Base-by-base conservation (phyloP, 1,284 basidiomycete species). In the Fomitiporia mediterranea region DNA sequence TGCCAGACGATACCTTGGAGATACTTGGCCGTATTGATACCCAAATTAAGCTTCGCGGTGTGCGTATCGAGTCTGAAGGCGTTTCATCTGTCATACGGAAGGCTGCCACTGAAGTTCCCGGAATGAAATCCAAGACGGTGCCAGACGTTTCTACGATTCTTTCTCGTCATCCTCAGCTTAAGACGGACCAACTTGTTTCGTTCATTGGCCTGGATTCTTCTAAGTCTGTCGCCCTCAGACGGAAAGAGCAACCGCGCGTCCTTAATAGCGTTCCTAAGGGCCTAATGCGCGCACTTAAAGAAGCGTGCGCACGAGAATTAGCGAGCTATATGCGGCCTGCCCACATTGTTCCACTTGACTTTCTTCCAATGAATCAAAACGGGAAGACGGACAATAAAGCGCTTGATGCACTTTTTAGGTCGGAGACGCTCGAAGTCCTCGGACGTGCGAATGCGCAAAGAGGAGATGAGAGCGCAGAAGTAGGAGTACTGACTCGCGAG, bases 1-100 rank as follows among this genome's bases (percentile, higher is more conserved):
- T 79, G 69, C 76, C 77, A 0, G 77, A 82, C 58, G 70, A 68
- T n/a, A 74, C 75, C 4, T 62, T 82, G 21, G 75, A 80, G 60
- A 80, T 81, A 51, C 66, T 79, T 27, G 80, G 80, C n/a, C 73
- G 80, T 21, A 77, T 79, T 42, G 80, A 81, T 60, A 75, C 74
- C 15, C 80, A 81, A 60, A 75, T 81, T 64, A 81, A 82, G 66
- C 66, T 80, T 35, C 71, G 76, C 38, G 79, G 80, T 25, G 78
- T 81, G 28, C 73, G 80, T 9, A 79, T 81, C 27, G 80, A 81
- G 62, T 72, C 73, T 1, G 79, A 79, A 61, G 78, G 78, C 4
- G 73, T 81, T 23, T 79, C 77, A 8, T 69, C 77, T 34, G 72
- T 80, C 46, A 64, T 80, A 37, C 72, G 74, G 49, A 70, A 68